Conservation (phyloP, 495 filamentous ascomycete species). For the Penicillium soppii region DNA sequence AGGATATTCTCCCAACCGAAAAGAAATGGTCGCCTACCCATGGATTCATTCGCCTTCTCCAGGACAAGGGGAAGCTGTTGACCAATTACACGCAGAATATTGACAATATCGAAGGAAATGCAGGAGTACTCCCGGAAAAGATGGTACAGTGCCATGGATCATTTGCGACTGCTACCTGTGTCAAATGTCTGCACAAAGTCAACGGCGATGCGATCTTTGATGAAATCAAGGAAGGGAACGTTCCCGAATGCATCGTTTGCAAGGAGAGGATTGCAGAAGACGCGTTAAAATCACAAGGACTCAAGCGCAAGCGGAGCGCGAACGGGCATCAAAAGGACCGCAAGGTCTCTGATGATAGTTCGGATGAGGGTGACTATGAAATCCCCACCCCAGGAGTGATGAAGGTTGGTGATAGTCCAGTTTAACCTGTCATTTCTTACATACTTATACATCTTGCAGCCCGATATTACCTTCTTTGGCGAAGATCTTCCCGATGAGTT, state of each 20-base stretch:
- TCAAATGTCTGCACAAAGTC: conserved; percentile 78
- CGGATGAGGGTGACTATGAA: conserved; percentile 71
- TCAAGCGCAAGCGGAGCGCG: conserved; percentile 76
- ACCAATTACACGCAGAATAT: conserved; percentile 99
- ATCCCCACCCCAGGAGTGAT: conserved; percentile 79
- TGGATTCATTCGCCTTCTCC: conserved; percentile 91
- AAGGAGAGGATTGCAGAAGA: conserved; percentile 41
- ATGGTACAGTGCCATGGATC: conserved; percentile 96
- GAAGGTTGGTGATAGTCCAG: conserved; percentile 56
- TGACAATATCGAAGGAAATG: conserved; percentile 90
- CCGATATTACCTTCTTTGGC: conserved; percentile 94
- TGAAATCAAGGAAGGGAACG: conserved; percentile 73
- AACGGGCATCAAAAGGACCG: conserved; percentile 55
- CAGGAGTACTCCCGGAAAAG: conserved; percentile 78
- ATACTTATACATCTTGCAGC: conserved; percentile 36
- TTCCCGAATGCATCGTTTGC: conserved; percentile 53
- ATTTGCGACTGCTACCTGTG: conserved; percentile 88
- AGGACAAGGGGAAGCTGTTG: conserved; percentile 83
- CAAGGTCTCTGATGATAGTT: conserved; percentile 59
- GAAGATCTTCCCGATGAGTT: conserved; percentile 77
- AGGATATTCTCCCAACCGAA: conserved; percentile 79
- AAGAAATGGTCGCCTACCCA: conserved; percentile 84
- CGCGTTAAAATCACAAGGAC: conserved; percentile 40
- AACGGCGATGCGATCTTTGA: conserved; percentile 72
- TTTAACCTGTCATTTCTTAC: neutral